A percentile compares a stretch with the other conserved stretches of the same genome.
These are phyloP conservation scores for Vitis riparia DNA, from an alignment of 164 flowering plant species.

Conservation along the genomic window DNA sequence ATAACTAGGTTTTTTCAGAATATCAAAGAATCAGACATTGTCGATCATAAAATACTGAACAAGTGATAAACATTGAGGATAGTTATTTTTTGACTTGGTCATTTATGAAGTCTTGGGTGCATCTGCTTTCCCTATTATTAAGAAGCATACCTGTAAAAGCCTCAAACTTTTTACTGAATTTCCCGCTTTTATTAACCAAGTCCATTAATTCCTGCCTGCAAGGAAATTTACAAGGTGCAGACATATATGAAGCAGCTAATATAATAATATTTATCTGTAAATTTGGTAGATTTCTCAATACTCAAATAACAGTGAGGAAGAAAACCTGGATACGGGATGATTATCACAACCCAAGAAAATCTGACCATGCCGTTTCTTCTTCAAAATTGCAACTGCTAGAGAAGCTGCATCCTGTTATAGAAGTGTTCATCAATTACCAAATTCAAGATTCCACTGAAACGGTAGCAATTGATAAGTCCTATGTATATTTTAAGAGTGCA, in stretches of 20 bases:
- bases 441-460: neutral
- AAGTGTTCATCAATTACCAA: neutral
- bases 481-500: neutral
- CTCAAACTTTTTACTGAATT: constrained; percentile 63
- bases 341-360: constrained; percentile 93
- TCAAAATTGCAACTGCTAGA: constrained; percentile 71
- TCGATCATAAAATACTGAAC: neutral
- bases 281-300: neutral
- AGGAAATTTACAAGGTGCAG: constrained; percentile 1
- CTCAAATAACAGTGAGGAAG: neutral
- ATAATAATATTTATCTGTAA: too few species aligned
- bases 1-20: too few species aligned
- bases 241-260: neutral
- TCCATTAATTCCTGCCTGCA: constrained; percentile 90
- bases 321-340: constrained; percentile 89
- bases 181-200: constrained; percentile 69
- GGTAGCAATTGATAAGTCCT: neutral
- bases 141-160: constrained; percentile 52
- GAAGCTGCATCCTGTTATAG: constrained; percentile 87
- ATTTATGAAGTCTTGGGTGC: neutral
- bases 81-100: neutral
- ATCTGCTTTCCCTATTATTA: neutral
- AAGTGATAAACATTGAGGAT: neutral
- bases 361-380: constrained; percentile 60
- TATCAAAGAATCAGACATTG: neutral